Conservation (phyloP, 2,329 filamentous ascomycete species). For the Xylaria sp. region DNA sequence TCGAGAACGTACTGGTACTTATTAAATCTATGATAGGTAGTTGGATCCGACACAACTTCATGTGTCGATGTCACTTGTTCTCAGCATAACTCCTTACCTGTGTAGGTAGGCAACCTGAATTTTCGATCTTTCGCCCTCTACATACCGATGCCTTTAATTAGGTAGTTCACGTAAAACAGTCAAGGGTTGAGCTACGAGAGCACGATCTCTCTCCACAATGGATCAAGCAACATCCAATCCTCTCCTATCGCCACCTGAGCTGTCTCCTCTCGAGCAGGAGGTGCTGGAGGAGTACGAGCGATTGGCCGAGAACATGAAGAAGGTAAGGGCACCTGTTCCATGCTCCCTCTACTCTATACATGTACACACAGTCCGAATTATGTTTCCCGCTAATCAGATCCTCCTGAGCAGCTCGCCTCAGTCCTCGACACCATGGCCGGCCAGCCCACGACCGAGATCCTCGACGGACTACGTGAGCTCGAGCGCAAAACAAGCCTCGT, state of each 20-base stretch:
- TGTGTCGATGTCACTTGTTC: constrained; percentile 13
- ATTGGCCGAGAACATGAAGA: constrained; percentile 89
- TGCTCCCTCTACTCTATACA: not conserved
- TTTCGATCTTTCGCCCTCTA: not conserved
- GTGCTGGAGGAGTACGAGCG: constrained; percentile 93
- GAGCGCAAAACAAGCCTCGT: constrained; percentile 95
- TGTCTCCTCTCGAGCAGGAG: constrained; percentile 88
- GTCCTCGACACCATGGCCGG: constrained; percentile 72
- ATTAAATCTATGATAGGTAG: no score
- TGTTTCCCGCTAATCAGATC: not conserved
- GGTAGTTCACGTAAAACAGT: not conserved
- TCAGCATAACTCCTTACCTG: not conserved
- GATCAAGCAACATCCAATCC: constrained; percentile 34
- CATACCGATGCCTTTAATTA: not conserved
- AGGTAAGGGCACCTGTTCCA: constrained; percentile 60
- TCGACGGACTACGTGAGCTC: constrained; percentile 85
- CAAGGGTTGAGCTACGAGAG: not conserved
- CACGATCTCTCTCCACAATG: constrained; percentile 17
- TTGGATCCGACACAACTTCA: constrained; percentile 3
- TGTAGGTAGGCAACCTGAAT: no score
- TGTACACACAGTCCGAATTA: not conserved
- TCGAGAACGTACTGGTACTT: no score
- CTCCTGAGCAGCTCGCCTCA: constrained; percentile 62
- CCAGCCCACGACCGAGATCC: constrained; percentile 80
- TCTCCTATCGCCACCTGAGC: constrained; percentile 59